Conservation (phyloP, 257 asterid species). For the Capsicum chinense region DNA sequence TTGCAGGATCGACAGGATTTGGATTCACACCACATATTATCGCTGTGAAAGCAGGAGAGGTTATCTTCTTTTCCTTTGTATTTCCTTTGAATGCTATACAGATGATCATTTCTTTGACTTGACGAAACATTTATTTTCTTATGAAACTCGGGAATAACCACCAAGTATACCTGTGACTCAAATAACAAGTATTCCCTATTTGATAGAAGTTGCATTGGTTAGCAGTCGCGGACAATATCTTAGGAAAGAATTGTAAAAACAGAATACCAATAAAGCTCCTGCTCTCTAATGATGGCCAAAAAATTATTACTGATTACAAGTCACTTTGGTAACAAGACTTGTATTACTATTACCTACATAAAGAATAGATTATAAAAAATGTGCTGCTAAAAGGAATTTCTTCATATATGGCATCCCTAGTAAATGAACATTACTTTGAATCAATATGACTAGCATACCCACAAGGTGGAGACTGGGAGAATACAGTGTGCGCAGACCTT, state of each 20-base stretch:
- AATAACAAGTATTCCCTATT: neutral
- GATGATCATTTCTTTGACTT: neutral
- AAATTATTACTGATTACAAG: neutral
- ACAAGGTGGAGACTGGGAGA: too few relatives aligned
- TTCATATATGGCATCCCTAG: neutral
- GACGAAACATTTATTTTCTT: neutral
- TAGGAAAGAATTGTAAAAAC: neutral
- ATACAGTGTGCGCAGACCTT: too few relatives aligned
- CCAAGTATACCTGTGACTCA: neutral
- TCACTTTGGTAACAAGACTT: neutral
- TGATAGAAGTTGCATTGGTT: too few relatives aligned
- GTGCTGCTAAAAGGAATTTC: neutral
- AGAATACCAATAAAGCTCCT: neutral
- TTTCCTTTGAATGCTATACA: neutral
- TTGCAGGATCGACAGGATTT: constrained; percentile 28
- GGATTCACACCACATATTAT: constrained; percentile 23
- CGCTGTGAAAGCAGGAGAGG: constrained; percentile 4
- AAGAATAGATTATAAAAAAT: neutral
- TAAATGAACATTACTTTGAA: neutral
- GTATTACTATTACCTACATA: neutral
- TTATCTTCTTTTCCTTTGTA: constrained; percentile 5
- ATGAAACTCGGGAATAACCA: neutral
- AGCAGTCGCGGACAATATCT: too few relatives aligned
- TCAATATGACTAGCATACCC: neutral
- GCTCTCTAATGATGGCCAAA: neutral